Evolutionary conservation across 805 yeast species (phyloP), one percentile per base, ranked within the genome.

Genomic region (Candida cerambycidarum): DNA sequence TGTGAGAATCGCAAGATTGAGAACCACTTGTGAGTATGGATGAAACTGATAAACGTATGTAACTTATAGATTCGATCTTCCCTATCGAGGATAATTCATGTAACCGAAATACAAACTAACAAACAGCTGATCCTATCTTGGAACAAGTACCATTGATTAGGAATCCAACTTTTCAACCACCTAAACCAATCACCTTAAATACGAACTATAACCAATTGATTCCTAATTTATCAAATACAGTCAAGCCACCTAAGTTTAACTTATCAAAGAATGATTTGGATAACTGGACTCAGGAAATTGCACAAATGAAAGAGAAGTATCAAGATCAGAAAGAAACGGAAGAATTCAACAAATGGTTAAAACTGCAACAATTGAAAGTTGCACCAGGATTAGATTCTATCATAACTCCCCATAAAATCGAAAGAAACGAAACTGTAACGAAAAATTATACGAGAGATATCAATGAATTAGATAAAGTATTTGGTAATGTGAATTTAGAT

Each of bases 121-220:
- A 3, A 31, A 24, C 15, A 75, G 79, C 73, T 18, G 79, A 78
- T 47, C 69, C 76, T 0, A 46, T 74, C 11, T 62, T 79, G 5
- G 63, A 73, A 27, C 80, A 79, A 46, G 73, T 80, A 0, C 85
- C 85, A 0, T 66, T 80, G 30, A 71, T 78, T 12, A 63, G 73
- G 29, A 77, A 80, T 43, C 83, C 81, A 3, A 61, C 63, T 18
- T 70, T 61, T 47, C 73, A 68, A 42, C 77, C 81, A 1, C 84
- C 85, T 13, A 75, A 69, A 45, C 75, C 83, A 0, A 70, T 80
- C 11, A 71, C 78, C 5, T 62, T 80, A 28, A 78, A 81, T 28
- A 58, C 70, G 24, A 73, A 73, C 47, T 81, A 75, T 56, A 62
- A 59, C 13, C 65, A 65, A 45, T 49, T 70, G 17, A 52, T 69